Base-by-base conservation (phyloP, 1,284 basidiomycete species). In the Irpex sp. region DNA sequence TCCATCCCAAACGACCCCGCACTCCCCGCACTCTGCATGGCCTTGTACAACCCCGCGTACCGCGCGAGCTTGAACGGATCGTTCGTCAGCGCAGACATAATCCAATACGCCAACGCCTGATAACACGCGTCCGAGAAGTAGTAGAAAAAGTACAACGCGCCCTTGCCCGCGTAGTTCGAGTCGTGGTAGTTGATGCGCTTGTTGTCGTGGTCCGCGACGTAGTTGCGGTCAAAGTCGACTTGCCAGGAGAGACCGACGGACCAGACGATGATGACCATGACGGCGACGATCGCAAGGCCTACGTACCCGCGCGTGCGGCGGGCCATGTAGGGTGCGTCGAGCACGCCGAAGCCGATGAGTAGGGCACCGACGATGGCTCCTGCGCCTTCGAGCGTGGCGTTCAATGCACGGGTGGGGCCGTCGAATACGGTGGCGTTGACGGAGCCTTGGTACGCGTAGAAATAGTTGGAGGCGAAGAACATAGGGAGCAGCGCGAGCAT, bases 1-100 rank as follows among this genome's bases (percentile, higher is more conserved):
- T 83, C 81, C 80, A 83, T 82, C 34, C 79, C 81, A 68, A 78
- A 83, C 31, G 75, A 77, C 48, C 74, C 81, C 44, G 75, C 80
- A 5, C 72, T 63, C 26, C 80, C 81, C 51, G 77, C 77, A 52
- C 73, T 74, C 70, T 79, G 77, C 37, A 78, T 60, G 38, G 77
- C 77, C 71, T 79, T 81, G 74, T 80, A 76, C n/a, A 76, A 65
- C 4, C 76, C 76, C 0, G 79, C 75, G 67, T 77, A 78, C 44
- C 80, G 77, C 21, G 80, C 80, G 61, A 82, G 76, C 58, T 72
- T 76, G 67, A 77, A 78, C 1, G 79, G 76, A 64, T 81, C 77
- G 68, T 81, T 81, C 51, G 76, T 72, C 65, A 82, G 74, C 37
- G 78, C 76, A 49, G 77, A 77, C 77, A 80, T 79, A 71, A 79